Conservation (phyloP, 2,329 filamentous ascomycete species). For the Madurella fahalii region DNA sequence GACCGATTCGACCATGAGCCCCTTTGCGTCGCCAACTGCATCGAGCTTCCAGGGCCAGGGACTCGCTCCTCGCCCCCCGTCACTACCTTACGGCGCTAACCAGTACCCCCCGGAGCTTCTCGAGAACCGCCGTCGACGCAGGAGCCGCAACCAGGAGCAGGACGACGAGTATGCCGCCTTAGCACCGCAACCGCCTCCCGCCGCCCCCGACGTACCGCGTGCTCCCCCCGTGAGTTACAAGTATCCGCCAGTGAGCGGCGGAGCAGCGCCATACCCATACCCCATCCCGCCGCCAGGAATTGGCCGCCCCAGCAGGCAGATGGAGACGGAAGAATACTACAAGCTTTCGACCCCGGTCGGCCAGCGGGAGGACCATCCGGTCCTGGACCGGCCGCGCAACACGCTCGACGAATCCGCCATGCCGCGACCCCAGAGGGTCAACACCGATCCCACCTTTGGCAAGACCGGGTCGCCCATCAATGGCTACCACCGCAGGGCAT, state of each 20-base stretch:
- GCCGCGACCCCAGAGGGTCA: slow-evolving; percentile 24
- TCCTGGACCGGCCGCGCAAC: slow-evolving; percentile 29
- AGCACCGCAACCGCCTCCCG: slow-evolving; percentile 38
- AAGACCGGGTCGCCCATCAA: slow-evolving; percentile 25
- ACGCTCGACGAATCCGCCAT: slow-evolving; percentile 29
- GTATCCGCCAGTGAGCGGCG: slow-evolving; percentile 42
- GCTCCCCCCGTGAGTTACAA: slow-evolving; percentile 56
- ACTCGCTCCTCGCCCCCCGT: slow-evolving; percentile 57
- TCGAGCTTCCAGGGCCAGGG: slow-evolving; percentile 49
- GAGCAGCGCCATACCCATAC: slow-evolving; percentile 27
- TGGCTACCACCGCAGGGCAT: slow-evolving; percentile 27
- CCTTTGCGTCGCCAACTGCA: slow-evolving; percentile 51
- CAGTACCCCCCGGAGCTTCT: slow-evolving; percentile 41
- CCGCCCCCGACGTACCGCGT: slow-evolving; percentile 58
- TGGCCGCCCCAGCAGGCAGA: slow-evolving; percentile 29
- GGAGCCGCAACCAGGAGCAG: slow-evolving; percentile 41
- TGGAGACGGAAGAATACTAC: slow-evolving; percentile 20
- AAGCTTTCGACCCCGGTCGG: slow-evolving; percentile 16
- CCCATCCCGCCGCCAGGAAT: slow-evolving; percentile 26
- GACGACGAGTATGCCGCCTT: slow-evolving; percentile 34
- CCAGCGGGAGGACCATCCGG: slow-evolving; percentile 22
- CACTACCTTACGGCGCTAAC: slow-evolving; percentile 46
- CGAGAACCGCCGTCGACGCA: slow-evolving; percentile 42
- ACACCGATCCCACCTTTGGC: slow-evolving; percentile 23
- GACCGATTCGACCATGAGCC: slow-evolving; percentile 57